phyloP scores from a whole-genome alignment of 148 eudicot species.

The Rhododendron vialii region DNA sequence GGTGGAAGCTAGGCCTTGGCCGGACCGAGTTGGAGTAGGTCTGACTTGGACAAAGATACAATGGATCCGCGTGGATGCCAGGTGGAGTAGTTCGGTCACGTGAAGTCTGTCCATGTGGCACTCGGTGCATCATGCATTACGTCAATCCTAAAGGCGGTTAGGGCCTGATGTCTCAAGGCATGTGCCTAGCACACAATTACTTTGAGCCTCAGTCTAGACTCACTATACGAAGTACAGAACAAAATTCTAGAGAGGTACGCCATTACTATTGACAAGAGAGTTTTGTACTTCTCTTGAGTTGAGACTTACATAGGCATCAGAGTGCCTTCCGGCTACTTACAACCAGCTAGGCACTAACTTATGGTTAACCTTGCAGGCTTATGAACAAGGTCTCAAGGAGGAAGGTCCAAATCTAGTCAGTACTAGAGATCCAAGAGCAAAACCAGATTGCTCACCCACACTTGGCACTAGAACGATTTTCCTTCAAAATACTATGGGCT shows the following conservation, averaged over 20 bases:
- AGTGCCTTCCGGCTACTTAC: not conserved
- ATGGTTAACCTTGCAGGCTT: not conserved
- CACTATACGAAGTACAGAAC: not conserved
- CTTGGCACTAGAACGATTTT: not conserved
- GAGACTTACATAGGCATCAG: not conserved
- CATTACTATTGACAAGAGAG: not conserved
- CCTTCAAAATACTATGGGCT: not conserved
- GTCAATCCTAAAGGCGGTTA: not conserved
- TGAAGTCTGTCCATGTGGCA: not conserved
- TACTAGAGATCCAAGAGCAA: not conserved
- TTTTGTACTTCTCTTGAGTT: not conserved
- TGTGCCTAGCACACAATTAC: not conserved
- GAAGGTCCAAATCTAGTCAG: not conserved
- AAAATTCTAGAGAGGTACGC: not conserved
- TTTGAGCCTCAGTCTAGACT: not conserved
- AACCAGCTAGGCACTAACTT: not conserved
- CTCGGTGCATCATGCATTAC: not conserved
- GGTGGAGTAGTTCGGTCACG: not conserved
- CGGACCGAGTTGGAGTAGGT: not conserved
- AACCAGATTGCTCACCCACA: not conserved
- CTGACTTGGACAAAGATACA: not conserved
- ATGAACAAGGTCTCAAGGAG: not conserved
- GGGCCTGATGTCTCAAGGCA: not conserved
- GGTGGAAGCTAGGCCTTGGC: not conserved
- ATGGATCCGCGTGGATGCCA: not conserved